phyloP scores from a whole-genome alignment of 2,329 filamentous ascomycete genomes.

The Fusarium illudens region DNA sequence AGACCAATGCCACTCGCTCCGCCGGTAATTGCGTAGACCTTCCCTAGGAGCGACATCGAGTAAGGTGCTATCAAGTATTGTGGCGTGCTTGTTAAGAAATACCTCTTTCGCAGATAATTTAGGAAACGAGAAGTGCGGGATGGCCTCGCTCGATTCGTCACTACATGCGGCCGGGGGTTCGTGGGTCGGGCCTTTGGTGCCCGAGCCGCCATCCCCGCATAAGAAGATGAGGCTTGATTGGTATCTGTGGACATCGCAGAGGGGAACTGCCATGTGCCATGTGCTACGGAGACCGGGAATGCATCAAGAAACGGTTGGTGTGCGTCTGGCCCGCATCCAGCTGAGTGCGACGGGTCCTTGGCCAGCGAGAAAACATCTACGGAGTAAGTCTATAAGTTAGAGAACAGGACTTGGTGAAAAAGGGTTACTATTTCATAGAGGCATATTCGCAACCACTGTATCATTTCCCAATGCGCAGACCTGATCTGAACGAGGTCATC shows the following conservation, averaged over 20 bases:
- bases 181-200: slow-evolving; percentile 1
- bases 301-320: not conserved
- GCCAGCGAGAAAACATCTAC: not conserved
- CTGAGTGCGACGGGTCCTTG: not conserved
- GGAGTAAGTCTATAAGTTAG: not conserved
- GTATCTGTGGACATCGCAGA: too few species aligned
- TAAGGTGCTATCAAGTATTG: not conserved
- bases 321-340: not conserved
- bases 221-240: slow-evolving; percentile 18
- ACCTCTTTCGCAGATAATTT: not conserved
- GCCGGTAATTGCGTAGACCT: slow-evolving; percentile 54
- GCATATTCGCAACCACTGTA: not conserved
- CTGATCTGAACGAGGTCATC: too few species aligned
- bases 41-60: slow-evolving; percentile 45
- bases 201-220: slow-evolving; percentile 20
- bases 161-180: slow-evolving; percentile 2
- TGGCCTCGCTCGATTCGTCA: not conserved
- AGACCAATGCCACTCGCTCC: slow-evolving; percentile 56
- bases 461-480: too few species aligned
- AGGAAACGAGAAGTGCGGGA: not conserved
- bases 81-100: not conserved
- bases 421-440: not conserved
- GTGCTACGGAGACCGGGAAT: too few species aligned
- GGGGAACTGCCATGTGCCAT: too few species aligned
- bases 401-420: not conserved